Conservation (phyloP, 495 filamentous ascomycete species). For the Aspergillus campestris region DNA sequence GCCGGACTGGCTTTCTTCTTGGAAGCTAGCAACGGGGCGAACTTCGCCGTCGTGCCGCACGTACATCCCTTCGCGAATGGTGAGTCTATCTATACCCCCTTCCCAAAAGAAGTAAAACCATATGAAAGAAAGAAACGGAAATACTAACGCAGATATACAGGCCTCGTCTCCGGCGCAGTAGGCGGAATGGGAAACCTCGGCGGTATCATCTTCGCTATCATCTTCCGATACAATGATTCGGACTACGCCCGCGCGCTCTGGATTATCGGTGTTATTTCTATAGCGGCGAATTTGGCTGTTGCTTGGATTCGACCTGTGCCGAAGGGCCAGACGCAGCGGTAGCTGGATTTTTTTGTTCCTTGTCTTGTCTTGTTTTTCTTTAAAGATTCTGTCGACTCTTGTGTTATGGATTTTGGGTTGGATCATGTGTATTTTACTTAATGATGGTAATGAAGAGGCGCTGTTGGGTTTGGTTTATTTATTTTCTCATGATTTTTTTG, state of each 20-base stretch:
- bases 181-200: slow-evolving; percentile 79
- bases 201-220: slow-evolving; percentile 75
- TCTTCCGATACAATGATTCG: slow-evolving; percentile 68
- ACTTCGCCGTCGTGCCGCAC: slow-evolving; percentile 79
- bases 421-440: not conserved
- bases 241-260: slow-evolving; percentile 64
- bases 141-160: slow-evolving; percentile 26
- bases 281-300: slow-evolving; percentile 57
- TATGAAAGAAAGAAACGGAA: not conserved
- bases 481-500: too few species aligned
- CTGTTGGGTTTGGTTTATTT: too few species aligned
- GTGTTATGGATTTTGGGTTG: too few species aligned
- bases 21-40: slow-evolving; percentile 77
- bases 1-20: slow-evolving; percentile 71
- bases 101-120: not conserved
- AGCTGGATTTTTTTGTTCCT: not conserved
- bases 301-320: slow-evolving; percentile 69
- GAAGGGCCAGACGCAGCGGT: slow-evolving; percentile 15
- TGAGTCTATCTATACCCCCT: slow-evolving; percentile 16
- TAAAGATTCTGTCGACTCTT: not conserved
- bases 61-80: slow-evolving; percentile 70
- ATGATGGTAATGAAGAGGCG: not conserved
- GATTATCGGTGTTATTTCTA: slow-evolving; percentile 73
- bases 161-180: slow-evolving; percentile 65
- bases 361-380: not conserved